A percentile compares a stretch with the other conserved stretches of the same genome.
Evolutionary conservation across 345 rosid genomes (phyloP).

Genomic region (Eucalyptus regnans): DNA sequence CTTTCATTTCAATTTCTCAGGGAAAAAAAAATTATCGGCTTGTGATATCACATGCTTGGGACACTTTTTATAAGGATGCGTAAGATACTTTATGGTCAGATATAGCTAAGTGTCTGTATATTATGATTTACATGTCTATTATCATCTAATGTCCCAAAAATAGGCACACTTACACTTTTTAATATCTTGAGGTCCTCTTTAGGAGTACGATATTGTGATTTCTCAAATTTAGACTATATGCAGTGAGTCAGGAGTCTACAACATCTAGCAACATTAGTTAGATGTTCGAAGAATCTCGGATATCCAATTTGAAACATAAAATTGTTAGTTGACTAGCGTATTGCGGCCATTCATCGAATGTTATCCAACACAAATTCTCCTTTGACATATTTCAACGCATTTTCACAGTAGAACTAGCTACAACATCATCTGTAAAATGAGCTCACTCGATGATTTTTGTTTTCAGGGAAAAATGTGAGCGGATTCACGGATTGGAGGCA

Average conservation of each 20-base stretch:
- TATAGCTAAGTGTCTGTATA: not conserved
- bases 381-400: not conserved
- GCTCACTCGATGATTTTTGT: not conserved
- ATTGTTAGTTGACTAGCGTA: not conserved
- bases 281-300: not conserved
- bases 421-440: not conserved
- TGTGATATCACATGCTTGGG: not conserved
- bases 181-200: rapidly evolving
- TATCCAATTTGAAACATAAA: not conserved
- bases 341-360: not conserved
- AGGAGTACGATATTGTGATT: not conserved
- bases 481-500: conserved; percentile 97
- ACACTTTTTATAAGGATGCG: not conserved
- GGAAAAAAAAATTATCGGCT: rapidly evolving
- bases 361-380: not conserved
- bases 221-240: not conserved
- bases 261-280: not conserved
- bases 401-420: not conserved
- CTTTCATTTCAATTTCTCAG: not conserved
- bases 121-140: not conserved
- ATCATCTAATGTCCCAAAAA: not conserved
- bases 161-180: not conserved
- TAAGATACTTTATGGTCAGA: rapidly evolving
- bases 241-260: rapidly evolving
- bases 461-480: conserved; percentile 38